phyloP scores from a whole-genome alignment of 2,329 filamentous ascomycete species.

The Colletotrichum abscissum region DNA sequence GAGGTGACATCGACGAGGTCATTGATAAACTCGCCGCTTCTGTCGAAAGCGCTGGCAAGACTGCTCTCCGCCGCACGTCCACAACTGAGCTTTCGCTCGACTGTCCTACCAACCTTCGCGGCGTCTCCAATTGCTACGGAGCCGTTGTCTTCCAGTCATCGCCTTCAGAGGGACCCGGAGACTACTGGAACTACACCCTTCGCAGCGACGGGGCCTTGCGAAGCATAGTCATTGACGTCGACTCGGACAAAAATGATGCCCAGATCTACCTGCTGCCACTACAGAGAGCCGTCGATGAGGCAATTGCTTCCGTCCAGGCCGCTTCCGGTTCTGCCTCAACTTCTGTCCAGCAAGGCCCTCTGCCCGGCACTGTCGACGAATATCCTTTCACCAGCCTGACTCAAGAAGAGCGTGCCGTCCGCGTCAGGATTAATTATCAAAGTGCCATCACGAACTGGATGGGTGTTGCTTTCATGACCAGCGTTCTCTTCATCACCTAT shows the following conservation, averaged over 20 bases:
- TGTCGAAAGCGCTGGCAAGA: constrained; percentile 67
- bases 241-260: constrained; percentile 75
- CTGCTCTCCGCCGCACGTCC: constrained; percentile 63
- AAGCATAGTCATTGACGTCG: constrained; percentile 71
- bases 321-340: constrained; percentile 22
- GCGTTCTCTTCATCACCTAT: constrained; percentile 84
- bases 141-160: constrained; percentile 82
- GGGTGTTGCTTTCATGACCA: constrained; percentile 82
- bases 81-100: constrained; percentile 69
- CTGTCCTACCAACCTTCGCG: constrained; percentile 73
- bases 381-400: constrained; percentile 83
- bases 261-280: constrained; percentile 84
- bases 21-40: constrained; percentile 71
- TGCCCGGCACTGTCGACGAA: constrained; percentile 66
- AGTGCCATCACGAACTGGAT: constrained; percentile 79
- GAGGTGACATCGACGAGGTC: constrained; percentile 78
- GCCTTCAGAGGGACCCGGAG: constrained; percentile 73
- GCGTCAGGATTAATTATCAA: constrained; percentile 79
- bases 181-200: constrained; percentile 88
- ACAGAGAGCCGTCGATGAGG: constrained; percentile 80
- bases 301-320: constrained; percentile 70
- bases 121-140: constrained; percentile 78
- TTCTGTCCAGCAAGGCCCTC: constrained; percentile 37
- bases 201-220: constrained; percentile 80
- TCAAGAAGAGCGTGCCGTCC: constrained; percentile 71